Conservation (phyloP, 345 rosid genomes). For the Arabis alpina region DNA sequence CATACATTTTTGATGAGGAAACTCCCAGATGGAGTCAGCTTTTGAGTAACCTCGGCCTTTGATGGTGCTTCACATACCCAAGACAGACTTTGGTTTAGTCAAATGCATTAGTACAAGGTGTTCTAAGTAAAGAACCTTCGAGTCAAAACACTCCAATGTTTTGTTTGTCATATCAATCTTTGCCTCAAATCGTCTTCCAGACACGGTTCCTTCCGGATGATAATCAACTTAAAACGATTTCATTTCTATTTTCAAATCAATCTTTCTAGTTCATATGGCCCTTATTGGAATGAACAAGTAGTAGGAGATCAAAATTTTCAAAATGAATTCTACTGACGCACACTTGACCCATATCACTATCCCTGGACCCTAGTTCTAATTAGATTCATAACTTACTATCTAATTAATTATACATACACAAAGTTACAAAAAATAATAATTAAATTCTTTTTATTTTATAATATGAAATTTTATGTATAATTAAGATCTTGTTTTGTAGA, state of each 20-base stretch:
- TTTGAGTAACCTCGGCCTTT: slow-evolving; percentile 60
- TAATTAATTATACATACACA: background rate
- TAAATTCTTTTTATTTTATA: too few species aligned
- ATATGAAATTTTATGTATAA: too few species aligned
- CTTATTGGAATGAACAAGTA: background rate
- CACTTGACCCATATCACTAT: background rate
- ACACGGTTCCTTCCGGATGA: background rate
- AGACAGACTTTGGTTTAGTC: slow-evolving; percentile 11
- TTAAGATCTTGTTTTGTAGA: too few species aligned
- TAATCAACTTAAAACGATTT: background rate
- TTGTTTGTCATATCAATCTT: background rate
- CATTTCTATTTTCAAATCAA: background rate
- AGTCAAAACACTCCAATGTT: background rate
- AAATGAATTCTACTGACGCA: background rate
- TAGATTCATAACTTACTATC: slow-evolving; percentile 4
- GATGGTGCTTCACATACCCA: slow-evolving; percentile 24
- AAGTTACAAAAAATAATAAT: too few species aligned
- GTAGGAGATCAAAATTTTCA: slow-evolving; percentile 10
- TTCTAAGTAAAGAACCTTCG: background rate
- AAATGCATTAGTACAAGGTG: background rate
- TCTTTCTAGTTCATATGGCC: too few species aligned
- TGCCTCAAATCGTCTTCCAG: background rate
- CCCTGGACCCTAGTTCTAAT: too few species aligned
- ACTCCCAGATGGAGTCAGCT: slow-evolving; percentile 90
- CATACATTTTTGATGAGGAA: slow-evolving; percentile 92